These are phyloP conservation scores for Diddensiella caesifluorescens DNA, from an alignment of 805 yeast genomes.

Conservation along the genomic window DNA sequence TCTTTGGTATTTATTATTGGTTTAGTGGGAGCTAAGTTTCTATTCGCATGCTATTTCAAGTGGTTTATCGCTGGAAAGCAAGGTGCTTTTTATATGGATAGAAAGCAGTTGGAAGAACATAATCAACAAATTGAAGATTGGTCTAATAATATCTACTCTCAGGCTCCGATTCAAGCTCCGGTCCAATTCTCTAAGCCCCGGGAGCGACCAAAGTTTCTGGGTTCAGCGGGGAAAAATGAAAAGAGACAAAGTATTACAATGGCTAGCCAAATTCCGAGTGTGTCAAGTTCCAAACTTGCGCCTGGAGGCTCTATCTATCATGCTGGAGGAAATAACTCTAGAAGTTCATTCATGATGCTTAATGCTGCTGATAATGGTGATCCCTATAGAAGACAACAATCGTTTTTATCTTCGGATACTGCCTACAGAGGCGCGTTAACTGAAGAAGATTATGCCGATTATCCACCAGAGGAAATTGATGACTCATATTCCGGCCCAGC, in stretches of 20 bases:
- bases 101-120: conserved; percentile 54
- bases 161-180: conserved; percentile 33
- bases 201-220: conserved; percentile 10
- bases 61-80: conserved; percentile 76
- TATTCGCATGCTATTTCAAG: conserved; percentile 82
- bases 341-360: conserved; percentile 20
- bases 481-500: conserved; percentile 7
- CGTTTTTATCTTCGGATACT: conserved; percentile 21
- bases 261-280: conserved; percentile 30
- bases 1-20: conserved; percentile 82
- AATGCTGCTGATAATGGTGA: conserved; percentile 11
- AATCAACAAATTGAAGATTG: conserved; percentile 73
- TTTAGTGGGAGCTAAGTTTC: conserved; percentile 69
- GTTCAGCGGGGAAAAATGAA: conserved; percentile 6
- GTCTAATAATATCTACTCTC: conserved; percentile 58
- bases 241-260: conserved; percentile 29
- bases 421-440: conserved; percentile 25
- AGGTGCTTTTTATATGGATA: conserved; percentile 65
- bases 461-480: conserved; percentile 1
- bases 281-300: conserved; percentile 28
- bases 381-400: conserved; percentile 11
- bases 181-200: conserved; percentile 38
- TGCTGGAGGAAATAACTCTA: conserved; percentile 21
- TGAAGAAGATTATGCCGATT: conserved; percentile 5
- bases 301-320: conserved; percentile 31